A percentile compares a stretch with the other conserved stretches of the same genome.
These are phyloP conservation scores for Eucalyptus lansdowneana DNA, from an alignment of 345 rosid genomes.

Conservation along the genomic window DNA sequence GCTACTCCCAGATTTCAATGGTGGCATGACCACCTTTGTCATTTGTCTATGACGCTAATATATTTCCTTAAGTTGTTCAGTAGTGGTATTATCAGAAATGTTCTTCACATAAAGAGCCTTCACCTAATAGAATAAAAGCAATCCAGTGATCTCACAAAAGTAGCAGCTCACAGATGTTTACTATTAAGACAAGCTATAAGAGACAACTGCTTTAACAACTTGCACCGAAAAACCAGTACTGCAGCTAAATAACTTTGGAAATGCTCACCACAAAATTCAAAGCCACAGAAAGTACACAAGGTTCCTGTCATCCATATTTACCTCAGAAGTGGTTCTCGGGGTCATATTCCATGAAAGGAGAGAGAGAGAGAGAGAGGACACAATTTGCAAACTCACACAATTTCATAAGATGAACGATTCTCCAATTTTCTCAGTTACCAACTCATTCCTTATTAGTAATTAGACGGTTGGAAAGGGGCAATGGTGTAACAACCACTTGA, in stretches of 20 bases:
- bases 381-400: neutral
- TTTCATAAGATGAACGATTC: neutral
- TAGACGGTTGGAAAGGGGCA: neutral
- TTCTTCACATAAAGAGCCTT: slow-evolving; percentile 91
- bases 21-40: slow-evolving; percentile 83
- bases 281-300: neutral
- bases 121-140: slow-evolving; percentile 38
- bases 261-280: neutral
- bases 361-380: neutral
- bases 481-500: neutral
- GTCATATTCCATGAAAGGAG: neutral
- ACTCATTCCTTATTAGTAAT: neutral
- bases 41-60: slow-evolving; percentile 88
- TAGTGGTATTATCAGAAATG: slow-evolving; percentile 74
- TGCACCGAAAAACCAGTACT: neutral
- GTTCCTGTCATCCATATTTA: neutral
- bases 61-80: slow-evolving; percentile 69
- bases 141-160: neutral
- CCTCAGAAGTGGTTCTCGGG: neutral
- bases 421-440: neutral
- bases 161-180: neutral
- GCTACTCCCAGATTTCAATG: slow-evolving; percentile 68
- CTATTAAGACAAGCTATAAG: neutral
- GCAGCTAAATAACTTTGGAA: neutral
- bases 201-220: neutral